A percentile compares a stretch with the other conserved stretches of the same genome.
These are phyloP conservation scores for Botrytis cinerea DNA, from an alignment of 2,329 filamentous ascomycete species.

Conservation along the genomic window DNA sequence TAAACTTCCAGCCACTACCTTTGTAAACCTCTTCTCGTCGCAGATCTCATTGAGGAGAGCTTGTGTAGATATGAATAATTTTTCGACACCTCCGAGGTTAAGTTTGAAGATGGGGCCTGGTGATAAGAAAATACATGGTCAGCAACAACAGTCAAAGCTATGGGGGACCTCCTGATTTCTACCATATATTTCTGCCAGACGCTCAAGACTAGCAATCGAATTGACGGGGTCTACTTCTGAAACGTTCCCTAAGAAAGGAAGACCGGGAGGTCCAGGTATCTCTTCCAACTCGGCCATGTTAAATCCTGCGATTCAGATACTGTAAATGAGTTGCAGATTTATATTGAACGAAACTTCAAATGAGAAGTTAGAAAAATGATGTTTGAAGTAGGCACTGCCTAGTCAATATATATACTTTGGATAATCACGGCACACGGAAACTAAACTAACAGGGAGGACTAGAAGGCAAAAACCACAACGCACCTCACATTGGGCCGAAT, in stretches of 20 bases:
- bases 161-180: neutral
- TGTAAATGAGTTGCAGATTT: neutral
- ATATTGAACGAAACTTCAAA: neutral
- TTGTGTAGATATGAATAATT: slow-evolving; percentile 55
- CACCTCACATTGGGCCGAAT: neutral
- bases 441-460: neutral
- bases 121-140: neutral
- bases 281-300: slow-evolving; percentile 27
- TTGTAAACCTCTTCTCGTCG: slow-evolving; percentile 64
- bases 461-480: neutral
- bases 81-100: slow-evolving; percentile 48
- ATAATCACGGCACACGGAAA: slow-evolving; percentile 5
- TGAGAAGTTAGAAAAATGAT: neutral
- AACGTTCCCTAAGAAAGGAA: slow-evolving; percentile 45
- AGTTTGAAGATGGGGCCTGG: slow-evolving; percentile 58
- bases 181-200: slow-evolving; percentile 68
- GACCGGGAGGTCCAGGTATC: slow-evolving; percentile 30
- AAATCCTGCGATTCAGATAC: neutral
- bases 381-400: neutral
- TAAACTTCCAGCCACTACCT: slow-evolving; percentile 54
- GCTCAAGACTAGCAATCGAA: slow-evolving; percentile 55
- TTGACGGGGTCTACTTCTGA: slow-evolving; percentile 61
- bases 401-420: neutral
- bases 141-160: slow-evolving; percentile 10
- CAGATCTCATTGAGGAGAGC: slow-evolving; percentile 64